phyloP scores from a whole-genome alignment of 2,329 filamentous ascomycete genomes.

The Hymenoscyphus repandus region DNA sequence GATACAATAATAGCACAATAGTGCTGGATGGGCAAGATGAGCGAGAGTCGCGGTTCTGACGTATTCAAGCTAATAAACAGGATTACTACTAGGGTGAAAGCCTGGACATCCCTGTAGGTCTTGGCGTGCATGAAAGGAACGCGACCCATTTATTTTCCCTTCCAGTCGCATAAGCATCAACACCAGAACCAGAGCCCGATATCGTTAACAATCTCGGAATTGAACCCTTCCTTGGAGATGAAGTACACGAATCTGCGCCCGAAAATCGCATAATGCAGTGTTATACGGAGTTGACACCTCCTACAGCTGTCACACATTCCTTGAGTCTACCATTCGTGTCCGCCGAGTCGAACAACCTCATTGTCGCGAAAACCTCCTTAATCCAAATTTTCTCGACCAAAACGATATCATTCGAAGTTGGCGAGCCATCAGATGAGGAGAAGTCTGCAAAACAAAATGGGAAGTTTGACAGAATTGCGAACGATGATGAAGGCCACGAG shows the following conservation, averaged over 20 bases:
- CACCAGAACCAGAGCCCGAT: not conserved
- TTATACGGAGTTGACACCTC: constrained; percentile 92
- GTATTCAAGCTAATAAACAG: constrained; percentile 15
- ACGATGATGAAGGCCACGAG: constrained; percentile 59
- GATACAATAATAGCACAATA: not conserved
- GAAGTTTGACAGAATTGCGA: constrained; percentile 45
- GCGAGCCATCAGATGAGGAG: constrained; percentile 20
- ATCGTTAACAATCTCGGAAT: no score
- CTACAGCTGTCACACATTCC: constrained; percentile 89
- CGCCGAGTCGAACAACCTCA: constrained; percentile 71
- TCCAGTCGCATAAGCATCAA: not conserved
- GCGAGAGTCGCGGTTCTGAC: constrained; percentile 10
- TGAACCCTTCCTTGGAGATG: constrained; percentile 12
- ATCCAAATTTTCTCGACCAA: constrained; percentile 84
- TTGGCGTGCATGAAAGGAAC: not conserved
- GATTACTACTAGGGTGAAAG: constrained; percentile 1
- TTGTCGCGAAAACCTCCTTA: constrained; percentile 87
- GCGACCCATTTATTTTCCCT: not conserved
- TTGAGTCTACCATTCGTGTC: constrained; percentile 73
- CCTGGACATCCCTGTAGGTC: constrained; percentile 1
- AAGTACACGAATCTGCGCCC: constrained; percentile 7
- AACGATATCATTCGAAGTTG: constrained; percentile 57
- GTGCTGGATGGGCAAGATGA: not conserved
- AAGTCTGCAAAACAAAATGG: constrained; percentile 37
- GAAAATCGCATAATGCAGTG: constrained; percentile 68